A percentile compares a stretch with the other conserved stretches of the same genome.
Evolutionary conservation across 352 stramenopile genomes (phyloP).

Genomic region (Poterioochromonas sp.): DNA sequence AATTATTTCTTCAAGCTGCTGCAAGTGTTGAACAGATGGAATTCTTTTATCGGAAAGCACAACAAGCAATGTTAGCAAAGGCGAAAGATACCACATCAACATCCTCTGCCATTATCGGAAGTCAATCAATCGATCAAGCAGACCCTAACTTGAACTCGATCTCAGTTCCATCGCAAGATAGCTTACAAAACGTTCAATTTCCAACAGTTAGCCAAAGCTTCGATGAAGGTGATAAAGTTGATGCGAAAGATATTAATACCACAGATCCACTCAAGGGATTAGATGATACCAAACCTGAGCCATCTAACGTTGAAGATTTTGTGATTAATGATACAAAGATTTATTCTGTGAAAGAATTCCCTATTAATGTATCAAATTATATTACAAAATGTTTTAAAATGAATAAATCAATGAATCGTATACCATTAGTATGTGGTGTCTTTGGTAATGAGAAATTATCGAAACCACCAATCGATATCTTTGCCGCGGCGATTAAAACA

Average conservation of each 20-base stretch:
- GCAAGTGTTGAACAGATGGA: conserved; percentile 11
- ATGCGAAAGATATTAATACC: no score
- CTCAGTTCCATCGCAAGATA: no score
- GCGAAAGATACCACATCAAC: neutral
- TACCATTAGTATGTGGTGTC: neutral
- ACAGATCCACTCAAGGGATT: neutral
- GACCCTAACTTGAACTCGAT: no score
- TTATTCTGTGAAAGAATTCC: neutral
- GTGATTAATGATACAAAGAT: conserved; percentile 9
- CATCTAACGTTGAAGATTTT: conserved; percentile 30
- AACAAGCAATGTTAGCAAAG: neutral
- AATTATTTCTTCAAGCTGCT: conserved; percentile 21
- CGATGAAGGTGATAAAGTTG: no score
- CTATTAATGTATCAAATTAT: neutral
- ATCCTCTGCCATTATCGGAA: neutral
- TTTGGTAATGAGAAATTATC: neutral
- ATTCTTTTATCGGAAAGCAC: neutral
- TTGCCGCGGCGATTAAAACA: conserved; percentile 6
- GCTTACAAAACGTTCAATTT: no score
- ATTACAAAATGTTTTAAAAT: neutral
- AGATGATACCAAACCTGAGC: neutral
- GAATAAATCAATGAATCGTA: conserved; percentile 1
- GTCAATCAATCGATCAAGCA: no score
- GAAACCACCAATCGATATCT: conserved; percentile 26
- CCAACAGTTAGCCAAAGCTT: no score